Base-by-base conservation (phyloP, 495 filamentous ascomycete genomes). In the Staphylotrichum longicolle region DNA sequence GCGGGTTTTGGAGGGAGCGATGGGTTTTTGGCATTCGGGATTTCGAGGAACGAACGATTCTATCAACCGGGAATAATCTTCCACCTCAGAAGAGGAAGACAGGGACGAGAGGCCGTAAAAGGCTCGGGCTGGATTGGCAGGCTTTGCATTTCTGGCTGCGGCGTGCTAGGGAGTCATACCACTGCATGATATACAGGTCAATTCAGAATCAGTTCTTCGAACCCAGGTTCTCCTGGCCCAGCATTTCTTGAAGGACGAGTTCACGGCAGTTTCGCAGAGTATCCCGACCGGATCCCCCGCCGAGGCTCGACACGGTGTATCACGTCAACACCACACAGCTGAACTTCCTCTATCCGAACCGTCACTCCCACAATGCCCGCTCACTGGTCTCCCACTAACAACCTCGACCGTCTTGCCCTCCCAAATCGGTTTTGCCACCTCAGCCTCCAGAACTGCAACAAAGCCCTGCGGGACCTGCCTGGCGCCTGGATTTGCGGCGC, bases 141-240 rank as follows among this genome's bases (percentile, higher is more conserved):
- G 71, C 70, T 68, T 72, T 73, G 67, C 71, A 73, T 73, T 73
- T 73, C 57, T 63, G 71, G 69, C 65, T 70, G 66, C 68, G 71
- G 69, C 68, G 69, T 72, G 71, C 70, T 70, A 63, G 66, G 71
- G 71, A 70, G 67, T 74, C 71, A 74, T 72, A 74, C 69, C 68
- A 69, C 47, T 68, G 68, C 70, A 72, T 72, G 66, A 72, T 67
- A 74, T 65, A 71, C 66, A 67, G 69, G 67, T 70, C 71, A 74
- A 73, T 72, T 71, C 69, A 72, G 65, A 72, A 68, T 62, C 68
- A 55, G 66, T 70, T 73, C 69, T 70, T 72, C 71, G 70, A 73
- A 66, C 44, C 56, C 45, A 49, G 40, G 46, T 56, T 6, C 7
- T 35, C 32, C n/a, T n/a, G 35, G 48, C n/a, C 42, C 40, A 9